These are phyloP conservation scores for Geotrichum bryndzae DNA, from an alignment of 1,139 yeast genomes.

Conservation along the genomic window DNA sequence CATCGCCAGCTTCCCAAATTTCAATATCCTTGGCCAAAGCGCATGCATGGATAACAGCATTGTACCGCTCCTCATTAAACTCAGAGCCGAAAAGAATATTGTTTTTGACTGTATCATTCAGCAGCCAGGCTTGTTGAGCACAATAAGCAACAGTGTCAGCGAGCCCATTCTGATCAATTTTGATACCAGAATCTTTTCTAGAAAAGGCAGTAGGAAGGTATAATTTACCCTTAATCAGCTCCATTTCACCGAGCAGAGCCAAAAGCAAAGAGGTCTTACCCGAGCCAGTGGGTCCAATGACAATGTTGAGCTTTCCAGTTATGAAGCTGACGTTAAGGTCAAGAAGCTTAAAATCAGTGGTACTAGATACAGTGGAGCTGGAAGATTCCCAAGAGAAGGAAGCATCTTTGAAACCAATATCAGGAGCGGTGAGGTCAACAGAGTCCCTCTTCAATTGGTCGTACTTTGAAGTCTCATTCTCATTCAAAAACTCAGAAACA, in stretches of 20 bases:
- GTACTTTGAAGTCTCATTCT: constrained; percentile 77
- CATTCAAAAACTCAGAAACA: constrained; percentile 69
- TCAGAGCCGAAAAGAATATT: constrained; percentile 76
- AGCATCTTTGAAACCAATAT: constrained; percentile 78
- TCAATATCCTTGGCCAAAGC: constrained; percentile 68
- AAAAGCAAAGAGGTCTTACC: constrained; percentile 88
- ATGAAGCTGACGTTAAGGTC: constrained; percentile 64
- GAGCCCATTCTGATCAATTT: constrained; percentile 65
- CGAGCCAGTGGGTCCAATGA: constrained; percentile 90
- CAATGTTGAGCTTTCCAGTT: constrained; percentile 70
- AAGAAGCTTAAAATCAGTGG: constrained; percentile 63
- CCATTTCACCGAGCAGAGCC: constrained; percentile 95
- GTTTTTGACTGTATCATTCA: constrained; percentile 79
- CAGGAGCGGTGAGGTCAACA: constrained; percentile 55
- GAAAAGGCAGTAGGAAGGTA: constrained; percentile 60
- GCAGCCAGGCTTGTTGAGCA: constrained; percentile 91
- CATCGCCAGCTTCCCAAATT: constrained; percentile 58
- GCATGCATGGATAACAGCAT: constrained; percentile 66
- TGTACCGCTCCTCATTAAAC: constrained; percentile 59
- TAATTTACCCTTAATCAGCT: constrained; percentile 60
- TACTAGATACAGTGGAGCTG: constrained; percentile 17
- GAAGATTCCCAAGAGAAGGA: constrained; percentile 68
- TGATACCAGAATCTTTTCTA: constrained; percentile 62
- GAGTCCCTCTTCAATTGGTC: constrained; percentile 54
- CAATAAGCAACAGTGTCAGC: constrained; percentile 93